These are phyloP conservation scores for Mucor irregularis DNA, from an alignment of 371 early-diverging fungal species.

Conservation along the genomic window DNA sequence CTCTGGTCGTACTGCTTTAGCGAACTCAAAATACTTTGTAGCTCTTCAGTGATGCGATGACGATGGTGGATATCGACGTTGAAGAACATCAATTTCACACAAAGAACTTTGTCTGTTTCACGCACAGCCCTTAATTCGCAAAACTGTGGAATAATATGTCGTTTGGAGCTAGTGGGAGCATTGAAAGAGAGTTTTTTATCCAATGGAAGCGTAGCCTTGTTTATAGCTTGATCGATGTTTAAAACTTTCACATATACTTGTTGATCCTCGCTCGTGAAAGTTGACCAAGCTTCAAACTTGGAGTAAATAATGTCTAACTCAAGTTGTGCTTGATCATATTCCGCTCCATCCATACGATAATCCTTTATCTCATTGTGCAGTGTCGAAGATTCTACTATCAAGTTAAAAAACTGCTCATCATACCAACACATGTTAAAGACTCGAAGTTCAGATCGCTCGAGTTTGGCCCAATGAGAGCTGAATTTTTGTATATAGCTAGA, in stretches of 20 bases:
- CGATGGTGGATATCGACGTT: constrained; percentile 36
- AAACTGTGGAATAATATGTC: constrained; percentile 19
- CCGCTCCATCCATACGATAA: constrained; percentile 2
- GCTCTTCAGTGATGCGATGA: constrained; percentile 25
- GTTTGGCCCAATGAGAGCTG: constrained; percentile 33
- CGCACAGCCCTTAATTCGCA: constrained; percentile 30
- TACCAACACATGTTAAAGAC: constrained; percentile 54
- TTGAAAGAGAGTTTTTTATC: neutral
- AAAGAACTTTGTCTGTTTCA: constrained; percentile 30
- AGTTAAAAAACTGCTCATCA: constrained; percentile 46
- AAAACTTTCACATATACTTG: constrained; percentile 15
- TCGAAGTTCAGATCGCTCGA: constrained; percentile 30
- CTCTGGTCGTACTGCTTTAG: neutral
- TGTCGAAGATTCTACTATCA: constrained; percentile 25
- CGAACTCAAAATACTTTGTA: constrained; percentile 25
- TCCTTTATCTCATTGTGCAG: neutral
- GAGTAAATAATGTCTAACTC: constrained; percentile 4
- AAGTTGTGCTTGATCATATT: constrained; percentile 2
- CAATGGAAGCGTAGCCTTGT: neutral
- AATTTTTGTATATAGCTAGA: constrained; percentile 24
- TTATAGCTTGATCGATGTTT: neutral
- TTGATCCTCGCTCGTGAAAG: constrained; percentile 30
- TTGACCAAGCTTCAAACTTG: constrained; percentile 34
- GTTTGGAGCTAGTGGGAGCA: neutral
- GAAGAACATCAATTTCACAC: constrained; percentile 47